Evolutionary conservation across 352 stramenopile species (phyloP).

Genomic region (Elongisporangium undulatum): DNA sequence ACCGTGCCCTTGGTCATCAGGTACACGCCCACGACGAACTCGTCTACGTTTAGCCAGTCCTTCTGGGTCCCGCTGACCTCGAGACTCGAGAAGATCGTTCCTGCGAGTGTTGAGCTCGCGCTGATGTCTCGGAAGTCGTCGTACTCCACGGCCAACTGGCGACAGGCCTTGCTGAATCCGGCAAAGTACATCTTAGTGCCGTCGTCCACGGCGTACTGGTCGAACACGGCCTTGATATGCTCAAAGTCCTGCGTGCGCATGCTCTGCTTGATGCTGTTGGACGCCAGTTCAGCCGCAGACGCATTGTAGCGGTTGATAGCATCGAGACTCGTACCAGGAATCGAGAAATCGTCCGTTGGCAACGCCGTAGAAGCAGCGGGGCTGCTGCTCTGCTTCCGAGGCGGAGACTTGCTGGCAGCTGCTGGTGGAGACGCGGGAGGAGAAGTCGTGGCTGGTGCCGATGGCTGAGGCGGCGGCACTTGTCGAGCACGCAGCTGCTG

Average conservation of each 20-base stretch:
- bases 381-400: conserved; percentile 5
- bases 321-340: background rate
- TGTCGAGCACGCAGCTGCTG: conserved; percentile 24
- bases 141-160: conserved; percentile 49
- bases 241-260: conserved; percentile 55
- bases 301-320: background rate
- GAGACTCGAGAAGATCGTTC: conserved; percentile 75
- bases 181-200: conserved; percentile 49
- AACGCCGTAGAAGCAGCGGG: conserved; percentile 1
- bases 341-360: background rate
- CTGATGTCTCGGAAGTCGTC: conserved; percentile 57
- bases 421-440: background rate
- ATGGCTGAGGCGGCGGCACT: conserved; percentile 4
- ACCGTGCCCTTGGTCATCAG: conserved; percentile 78
- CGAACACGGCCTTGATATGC: conserved; percentile 42
- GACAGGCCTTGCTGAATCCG: conserved; percentile 59
- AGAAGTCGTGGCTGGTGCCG: background rate
- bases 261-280: conserved; percentile 31
- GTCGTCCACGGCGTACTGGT: conserved; percentile 41
- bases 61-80: conserved; percentile 41
- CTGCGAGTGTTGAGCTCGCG: conserved; percentile 55
- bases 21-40: conserved; percentile 80
- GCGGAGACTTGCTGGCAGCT: background rate
- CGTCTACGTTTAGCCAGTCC: conserved; percentile 69
- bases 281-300: background rate